Base-by-base conservation (phyloP, 176 grass and related monocot genomes). In the Phyllostachys edulis region DNA sequence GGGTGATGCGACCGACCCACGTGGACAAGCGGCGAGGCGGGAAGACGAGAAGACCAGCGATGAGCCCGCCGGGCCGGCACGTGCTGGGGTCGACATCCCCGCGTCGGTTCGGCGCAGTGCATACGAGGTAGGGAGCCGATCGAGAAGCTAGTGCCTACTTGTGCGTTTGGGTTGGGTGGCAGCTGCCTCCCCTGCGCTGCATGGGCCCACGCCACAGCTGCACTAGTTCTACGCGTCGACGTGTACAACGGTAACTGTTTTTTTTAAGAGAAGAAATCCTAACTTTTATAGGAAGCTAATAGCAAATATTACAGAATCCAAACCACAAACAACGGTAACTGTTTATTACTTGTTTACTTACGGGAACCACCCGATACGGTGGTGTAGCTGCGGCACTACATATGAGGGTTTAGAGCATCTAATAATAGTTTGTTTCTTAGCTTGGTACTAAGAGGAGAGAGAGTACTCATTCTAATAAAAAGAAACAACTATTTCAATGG, bases 61-160 rank as follows among this genome's bases (percentile, higher is more conserved):
- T 18, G 17, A 14, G 3, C 17, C 29, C 20, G 38, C 1, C 37
- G 3, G 42, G 32, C 5, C 3, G 13, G 8, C 67, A 71, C 84
- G 84, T 75, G 79, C 32, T 13, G 45, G 23, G 37, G 65, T 45
- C 55, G 12, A 55, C 7, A 3, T 56, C 68, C 18, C 21, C n/a
- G 21, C 20, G 39, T 29, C 71, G 26, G 63, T 21, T 38, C 18
- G 4, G 18, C 3, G 6, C 0, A 34, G 76, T n/a, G 37, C 46
- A 81, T 88, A 41, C 69, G 76, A 91, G 80, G 85, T 80, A 59
- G 40, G 54, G 42, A 40, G 52, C 27, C 14, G 1, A 41, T 29
- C 24, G 14, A 36, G 4, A 17, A 18, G 36, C 37, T 34, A 34
- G 32, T 34, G 32, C 32, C 32, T 34, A 34, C 32, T 21, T 1